Conservation (phyloP, 768 basidiomycete genomes). For the Rhodotorula taiwanensis region DNA sequence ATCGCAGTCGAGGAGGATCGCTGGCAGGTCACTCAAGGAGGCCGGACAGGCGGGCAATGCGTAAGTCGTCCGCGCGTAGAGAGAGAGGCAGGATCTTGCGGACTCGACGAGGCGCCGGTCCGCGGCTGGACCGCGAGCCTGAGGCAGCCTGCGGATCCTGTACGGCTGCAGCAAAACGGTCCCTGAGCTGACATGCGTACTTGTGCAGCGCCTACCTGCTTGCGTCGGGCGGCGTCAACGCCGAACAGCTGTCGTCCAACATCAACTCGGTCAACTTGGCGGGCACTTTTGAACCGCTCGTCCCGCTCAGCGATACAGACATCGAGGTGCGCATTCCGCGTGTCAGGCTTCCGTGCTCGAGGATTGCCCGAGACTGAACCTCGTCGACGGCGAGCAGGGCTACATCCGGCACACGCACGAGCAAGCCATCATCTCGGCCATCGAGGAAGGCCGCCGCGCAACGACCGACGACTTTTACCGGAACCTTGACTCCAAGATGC, state of each 20-base stretch:
- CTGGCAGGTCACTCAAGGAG: constrained; percentile 36
- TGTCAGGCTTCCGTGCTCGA: background rate
- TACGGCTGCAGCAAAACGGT: constrained; percentile 63
- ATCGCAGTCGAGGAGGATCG: constrained; percentile 74
- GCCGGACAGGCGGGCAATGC: constrained; percentile 10
- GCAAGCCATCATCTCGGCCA: constrained; percentile 86
- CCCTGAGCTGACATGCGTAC: background rate
- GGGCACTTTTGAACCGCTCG: constrained; percentile 78
- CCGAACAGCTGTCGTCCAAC: constrained; percentile 71
- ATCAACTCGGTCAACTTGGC: constrained; percentile 76
- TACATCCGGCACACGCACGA: constrained; percentile 92
- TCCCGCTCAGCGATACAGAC: constrained; percentile 87
- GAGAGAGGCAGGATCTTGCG: too few relatives aligned
- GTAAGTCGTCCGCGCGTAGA: constrained; percentile 12
- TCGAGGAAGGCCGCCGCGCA: constrained; percentile 78
- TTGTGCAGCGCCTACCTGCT: constrained; percentile 71
- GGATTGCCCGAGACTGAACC: too few relatives aligned
- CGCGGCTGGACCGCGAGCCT: too few relatives aligned
- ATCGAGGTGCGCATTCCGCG: constrained; percentile 52
- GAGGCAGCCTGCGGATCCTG: too few relatives aligned
- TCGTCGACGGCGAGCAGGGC: constrained; percentile 46
- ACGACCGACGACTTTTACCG: constrained; percentile 80
- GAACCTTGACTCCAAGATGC: constrained; percentile 64
- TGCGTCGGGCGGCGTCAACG: constrained; percentile 88
- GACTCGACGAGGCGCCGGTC: too few relatives aligned